Percentiles rank a stretch among this genome's conserved stretches.
Conservation (phyloP, 768 basidiomycete species). For the Suillus occidentalis region DNA sequence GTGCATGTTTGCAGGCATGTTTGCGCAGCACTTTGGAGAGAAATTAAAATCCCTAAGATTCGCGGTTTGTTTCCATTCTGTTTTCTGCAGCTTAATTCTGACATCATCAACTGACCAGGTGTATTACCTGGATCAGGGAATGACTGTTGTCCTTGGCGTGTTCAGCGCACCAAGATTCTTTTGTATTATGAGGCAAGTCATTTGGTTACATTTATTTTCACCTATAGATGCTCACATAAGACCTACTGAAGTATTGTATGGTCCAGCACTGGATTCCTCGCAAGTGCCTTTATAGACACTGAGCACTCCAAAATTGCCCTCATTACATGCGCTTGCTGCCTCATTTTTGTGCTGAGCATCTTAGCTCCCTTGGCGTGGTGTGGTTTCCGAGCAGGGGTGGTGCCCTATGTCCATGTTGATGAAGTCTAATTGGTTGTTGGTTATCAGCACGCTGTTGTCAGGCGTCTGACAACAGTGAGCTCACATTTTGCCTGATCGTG, state of each 20-base stretch:
- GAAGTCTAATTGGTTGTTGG: no score
- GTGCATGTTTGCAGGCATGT: not conserved
- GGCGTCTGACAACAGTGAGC: no score
- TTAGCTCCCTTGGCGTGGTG: not conserved
- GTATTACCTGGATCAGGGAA: not conserved
- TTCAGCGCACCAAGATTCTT: not conserved
- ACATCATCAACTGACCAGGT: not conserved
- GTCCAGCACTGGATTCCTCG: not conserved
- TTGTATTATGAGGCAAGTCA: not conserved
- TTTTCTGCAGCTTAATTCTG: not conserved
- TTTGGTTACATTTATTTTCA: not conserved
- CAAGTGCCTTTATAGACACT: not conserved
- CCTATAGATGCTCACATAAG: not conserved
- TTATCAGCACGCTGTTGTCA: no score
- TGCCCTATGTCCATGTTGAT: not conserved
- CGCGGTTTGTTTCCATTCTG: not conserved
- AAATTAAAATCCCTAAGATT: not conserved
- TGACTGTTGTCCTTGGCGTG: not conserved
- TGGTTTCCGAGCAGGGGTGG: not conserved
- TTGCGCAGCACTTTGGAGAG: constrained; percentile 5
- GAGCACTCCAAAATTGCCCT: not conserved
- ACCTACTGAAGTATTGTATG: not conserved
- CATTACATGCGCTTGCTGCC: not conserved
- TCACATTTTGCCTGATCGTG: no score
- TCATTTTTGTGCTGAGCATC: not conserved